A percentile compares a stretch with the other conserved stretches of the same genome.
These are phyloP conservation scores for Alternaria postmessia DNA, from an alignment of 2,329 filamentous ascomycete genomes.

Conservation along the genomic window DNA sequence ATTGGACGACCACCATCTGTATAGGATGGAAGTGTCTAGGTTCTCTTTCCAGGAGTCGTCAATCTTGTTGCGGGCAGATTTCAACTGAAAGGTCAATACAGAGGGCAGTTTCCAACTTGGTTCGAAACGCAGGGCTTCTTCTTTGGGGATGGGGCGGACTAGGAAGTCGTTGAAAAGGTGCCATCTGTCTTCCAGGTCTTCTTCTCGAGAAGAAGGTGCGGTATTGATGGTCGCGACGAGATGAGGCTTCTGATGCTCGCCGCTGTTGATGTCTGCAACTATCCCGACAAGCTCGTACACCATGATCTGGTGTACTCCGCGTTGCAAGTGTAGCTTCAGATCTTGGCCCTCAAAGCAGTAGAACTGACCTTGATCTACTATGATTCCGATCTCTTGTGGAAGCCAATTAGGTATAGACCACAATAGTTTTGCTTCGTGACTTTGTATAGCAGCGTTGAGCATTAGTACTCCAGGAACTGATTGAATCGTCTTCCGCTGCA, in stretches of 20 bases:
- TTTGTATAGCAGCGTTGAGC: constrained; percentile 81
- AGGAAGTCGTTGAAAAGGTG: constrained; percentile 98
- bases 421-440: constrained; percentile 75
- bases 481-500: constrained; percentile 84
- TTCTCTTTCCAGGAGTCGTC: constrained; percentile 86
- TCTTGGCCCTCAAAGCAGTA: constrained; percentile 96
- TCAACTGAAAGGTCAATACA: constrained; percentile 85
- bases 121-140: constrained; percentile 90
- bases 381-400: constrained; percentile 91
- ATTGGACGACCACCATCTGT: constrained; percentile 69
- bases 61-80: constrained; percentile 79
- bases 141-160: constrained; percentile 78
- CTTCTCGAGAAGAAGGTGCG: constrained; percentile 68
- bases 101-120: constrained; percentile 92
- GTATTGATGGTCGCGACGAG: constrained; percentile 91
- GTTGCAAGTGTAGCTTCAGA: constrained; percentile 78
- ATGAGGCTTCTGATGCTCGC: constrained; percentile 85
- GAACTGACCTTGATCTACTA: constrained; percentile 89
- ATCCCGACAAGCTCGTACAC: constrained; percentile 93
- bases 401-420: constrained; percentile 93
- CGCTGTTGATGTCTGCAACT: constrained; percentile 87
- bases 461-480: constrained; percentile 85
- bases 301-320: constrained; percentile 79
- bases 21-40: constrained; percentile 85
- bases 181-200: constrained; percentile 76